Conservation (phyloP, 2,329 filamentous ascomycete species). For the Furcasterigmium furcatum region DNA sequence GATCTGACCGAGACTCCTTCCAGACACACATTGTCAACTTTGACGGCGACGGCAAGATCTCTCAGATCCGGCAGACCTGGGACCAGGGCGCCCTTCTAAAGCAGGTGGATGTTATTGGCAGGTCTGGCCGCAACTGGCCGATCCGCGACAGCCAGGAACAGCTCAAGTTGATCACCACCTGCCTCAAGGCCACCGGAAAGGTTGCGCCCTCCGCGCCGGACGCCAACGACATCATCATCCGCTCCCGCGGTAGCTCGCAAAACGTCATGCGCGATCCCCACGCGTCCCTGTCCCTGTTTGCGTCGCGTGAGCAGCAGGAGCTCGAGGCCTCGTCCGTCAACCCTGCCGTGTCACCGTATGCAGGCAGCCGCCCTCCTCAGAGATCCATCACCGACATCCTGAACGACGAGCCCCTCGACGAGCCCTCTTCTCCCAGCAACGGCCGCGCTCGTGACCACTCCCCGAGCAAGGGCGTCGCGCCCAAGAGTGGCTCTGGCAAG, state of each 20-base stretch:
- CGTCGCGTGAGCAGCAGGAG: slow-evolving; percentile 58
- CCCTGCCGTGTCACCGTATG: slow-evolving; percentile 59
- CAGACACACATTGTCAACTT: slow-evolving; percentile 89
- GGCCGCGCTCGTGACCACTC: slow-evolving; percentile 50
- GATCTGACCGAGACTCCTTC: slow-evolving; percentile 3
- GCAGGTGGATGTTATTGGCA: slow-evolving; percentile 90
- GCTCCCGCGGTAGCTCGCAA: slow-evolving; percentile 48
- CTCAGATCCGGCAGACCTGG: slow-evolving; percentile 88
- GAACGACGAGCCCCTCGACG: slow-evolving; percentile 43
- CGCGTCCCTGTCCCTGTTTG: slow-evolving; percentile 72
- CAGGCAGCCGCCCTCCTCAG: slow-evolving; percentile 57
- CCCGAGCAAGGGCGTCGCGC: slow-evolving; percentile 39
- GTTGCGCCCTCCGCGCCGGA: slow-evolving; percentile 24
- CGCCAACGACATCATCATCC: slow-evolving; percentile 33
- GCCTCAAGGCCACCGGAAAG: slow-evolving; percentile 46
- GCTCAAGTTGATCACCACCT: slow-evolving; percentile 67
- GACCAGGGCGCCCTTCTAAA: slow-evolving; percentile 92
- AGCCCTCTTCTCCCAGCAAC: slow-evolving; percentile 26
- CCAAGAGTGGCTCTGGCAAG: slow-evolving; percentile 55
- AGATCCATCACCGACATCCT: slow-evolving; percentile 73
- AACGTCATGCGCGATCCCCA: slow-evolving; percentile 61
- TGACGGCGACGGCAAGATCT: slow-evolving; percentile 71
- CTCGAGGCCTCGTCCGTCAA: slow-evolving; percentile 15
- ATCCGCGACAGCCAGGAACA: slow-evolving; percentile 87
- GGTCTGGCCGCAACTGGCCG: slow-evolving; percentile 89